phyloP scores from a whole-genome alignment of 768 basidiomycete genomes.

The Mycena venus region DNA sequence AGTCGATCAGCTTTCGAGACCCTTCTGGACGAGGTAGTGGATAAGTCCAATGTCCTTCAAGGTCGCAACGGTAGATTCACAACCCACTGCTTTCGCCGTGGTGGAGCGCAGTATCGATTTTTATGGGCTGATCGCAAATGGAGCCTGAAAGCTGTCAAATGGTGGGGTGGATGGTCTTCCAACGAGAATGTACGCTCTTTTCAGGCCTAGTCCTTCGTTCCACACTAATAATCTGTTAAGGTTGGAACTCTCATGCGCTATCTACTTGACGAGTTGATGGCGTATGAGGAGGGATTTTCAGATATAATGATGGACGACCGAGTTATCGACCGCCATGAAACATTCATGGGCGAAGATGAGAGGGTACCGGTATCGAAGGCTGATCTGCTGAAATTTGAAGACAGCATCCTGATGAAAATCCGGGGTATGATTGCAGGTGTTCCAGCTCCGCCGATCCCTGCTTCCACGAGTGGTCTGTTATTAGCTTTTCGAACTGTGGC shows the following conservation, averaged over 20 bases:
- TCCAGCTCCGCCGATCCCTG: too few species aligned
- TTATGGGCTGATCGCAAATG: too few species aligned
- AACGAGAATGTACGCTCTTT: slow-evolving; percentile 39
- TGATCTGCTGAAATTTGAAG: too few species aligned
- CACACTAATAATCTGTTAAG: background rate
- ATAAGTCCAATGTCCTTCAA: slow-evolving; percentile 29
- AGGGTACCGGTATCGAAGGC: too few species aligned
- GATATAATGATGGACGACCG: slow-evolving; percentile 39
- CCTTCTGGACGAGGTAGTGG: slow-evolving; percentile 36
- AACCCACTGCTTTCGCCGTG: slow-evolving; percentile 43
- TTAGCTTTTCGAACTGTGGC: too few species aligned
- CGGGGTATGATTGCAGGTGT: background rate
- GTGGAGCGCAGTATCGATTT: slow-evolving; percentile 45
- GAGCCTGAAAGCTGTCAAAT: slow-evolving; percentile 41
- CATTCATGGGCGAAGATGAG: too few species aligned
- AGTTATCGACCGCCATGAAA: too few species aligned
- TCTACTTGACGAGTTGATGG: too few species aligned
- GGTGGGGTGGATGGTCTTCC: slow-evolving; percentile 46
- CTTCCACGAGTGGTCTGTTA: too few species aligned
- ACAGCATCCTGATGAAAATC: background rate
- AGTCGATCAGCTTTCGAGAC: slow-evolving; percentile 38
- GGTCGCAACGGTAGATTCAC: slow-evolving; percentile 35
- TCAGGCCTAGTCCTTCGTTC: too few species aligned
- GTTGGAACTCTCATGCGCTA: slow-evolving; percentile 38
- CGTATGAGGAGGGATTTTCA: slow-evolving; percentile 41